These are phyloP conservation scores for Combretum micranthum DNA, from an alignment of 345 rosid genomes.

Conservation along the genomic window DNA sequence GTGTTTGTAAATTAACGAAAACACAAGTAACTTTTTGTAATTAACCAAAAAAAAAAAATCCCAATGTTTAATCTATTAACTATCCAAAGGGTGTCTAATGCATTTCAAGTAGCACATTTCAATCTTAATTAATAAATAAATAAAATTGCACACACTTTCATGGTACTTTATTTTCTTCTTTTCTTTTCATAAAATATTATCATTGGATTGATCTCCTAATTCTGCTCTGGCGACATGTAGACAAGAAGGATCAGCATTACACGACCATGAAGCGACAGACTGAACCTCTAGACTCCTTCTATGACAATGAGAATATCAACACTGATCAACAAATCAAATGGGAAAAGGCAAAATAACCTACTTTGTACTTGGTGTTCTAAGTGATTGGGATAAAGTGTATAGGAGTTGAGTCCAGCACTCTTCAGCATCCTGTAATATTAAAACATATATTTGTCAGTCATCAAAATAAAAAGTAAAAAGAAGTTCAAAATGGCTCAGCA, in stretches of 20 bases:
- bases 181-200: too few relatives aligned
- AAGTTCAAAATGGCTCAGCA: neutral
- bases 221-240: too few relatives aligned
- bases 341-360: conserved; percentile 8
- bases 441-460: neutral
- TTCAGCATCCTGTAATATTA: conserved; percentile 74
- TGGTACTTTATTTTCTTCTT: too few relatives aligned
- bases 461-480: neutral
- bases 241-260: too few relatives aligned
- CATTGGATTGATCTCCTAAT: too few relatives aligned
- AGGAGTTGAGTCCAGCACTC: conserved; percentile 98
- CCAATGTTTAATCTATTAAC: neutral
- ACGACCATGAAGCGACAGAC: too few relatives aligned
- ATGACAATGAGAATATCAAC: conserved; percentile 5
- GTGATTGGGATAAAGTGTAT: conserved; percentile 87
- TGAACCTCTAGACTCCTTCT: neutral
- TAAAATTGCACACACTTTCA: too few relatives aligned
- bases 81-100: too few relatives aligned
- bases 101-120: too few relatives aligned
- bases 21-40: too few relatives aligned
- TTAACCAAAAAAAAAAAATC: neutral
- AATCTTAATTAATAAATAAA: too few relatives aligned
- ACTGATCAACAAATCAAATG: neutral
- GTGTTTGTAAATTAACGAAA: too few relatives aligned
- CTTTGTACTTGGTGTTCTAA: conserved; percentile 55